Conservation (phyloP, 371 early-diverging fungal genomes). For the Syncephalis plumigaleata region DNA sequence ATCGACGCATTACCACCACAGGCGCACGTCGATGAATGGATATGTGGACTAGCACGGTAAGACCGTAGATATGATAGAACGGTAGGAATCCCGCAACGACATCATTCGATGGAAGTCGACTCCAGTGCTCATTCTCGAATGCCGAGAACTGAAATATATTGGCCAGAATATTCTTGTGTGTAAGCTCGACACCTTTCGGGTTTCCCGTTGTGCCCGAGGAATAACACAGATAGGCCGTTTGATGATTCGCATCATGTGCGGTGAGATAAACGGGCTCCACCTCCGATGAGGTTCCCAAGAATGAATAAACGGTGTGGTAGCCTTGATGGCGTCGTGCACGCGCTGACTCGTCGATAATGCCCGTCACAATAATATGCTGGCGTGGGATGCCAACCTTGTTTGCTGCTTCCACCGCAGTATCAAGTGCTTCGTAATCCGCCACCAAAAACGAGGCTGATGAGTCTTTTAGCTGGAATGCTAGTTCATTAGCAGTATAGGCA, state of each 20-base stretch:
- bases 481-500: slow-evolving; percentile 50
- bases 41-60: slow-evolving; percentile 17
- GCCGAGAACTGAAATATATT: slow-evolving; percentile 41
- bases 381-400: slow-evolving; percentile 21
- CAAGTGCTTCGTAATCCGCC: slow-evolving; percentile 19
- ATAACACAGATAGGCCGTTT: slow-evolving; percentile 53
- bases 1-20: slow-evolving; percentile 33
- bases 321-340: slow-evolving; percentile 10
- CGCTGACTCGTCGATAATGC: slow-evolving; percentile 27
- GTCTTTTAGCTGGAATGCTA: slow-evolving; percentile 51
- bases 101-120: background rate
- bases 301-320: slow-evolving; percentile 2
- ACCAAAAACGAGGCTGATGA: slow-evolving; percentile 44
- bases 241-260: slow-evolving; percentile 11
- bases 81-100: slow-evolving; percentile 30
- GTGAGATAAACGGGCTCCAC: slow-evolving; percentile 7
- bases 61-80: slow-evolving; percentile 72
- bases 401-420: slow-evolving; percentile 36
- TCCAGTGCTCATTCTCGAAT: slow-evolving; percentile 10
- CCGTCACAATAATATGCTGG: slow-evolving; percentile 21
- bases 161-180: slow-evolving; percentile 57
- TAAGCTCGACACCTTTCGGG: slow-evolving; percentile 64
- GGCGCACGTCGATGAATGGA: slow-evolving; percentile 8
- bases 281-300: too few relatives aligned
- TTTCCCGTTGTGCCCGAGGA: slow-evolving; percentile 66